Conservation (phyloP, 345 rosid species). For the Trapa bicornis region DNA sequence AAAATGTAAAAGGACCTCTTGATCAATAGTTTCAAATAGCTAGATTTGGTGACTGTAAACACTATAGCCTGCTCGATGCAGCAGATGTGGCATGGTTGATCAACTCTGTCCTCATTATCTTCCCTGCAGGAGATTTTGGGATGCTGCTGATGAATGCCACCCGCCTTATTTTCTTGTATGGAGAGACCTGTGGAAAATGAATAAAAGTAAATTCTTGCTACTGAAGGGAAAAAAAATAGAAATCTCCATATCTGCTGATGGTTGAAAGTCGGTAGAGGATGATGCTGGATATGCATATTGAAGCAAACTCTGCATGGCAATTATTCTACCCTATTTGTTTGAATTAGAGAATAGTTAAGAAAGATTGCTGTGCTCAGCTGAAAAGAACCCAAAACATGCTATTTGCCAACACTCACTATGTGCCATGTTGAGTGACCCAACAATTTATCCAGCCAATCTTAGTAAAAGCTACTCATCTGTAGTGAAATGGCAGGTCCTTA, state of each 20-base stretch:
- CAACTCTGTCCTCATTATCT: slow-evolving; percentile 70
- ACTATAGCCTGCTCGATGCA: slow-evolving; percentile 11
- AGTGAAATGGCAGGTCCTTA: slow-evolving; percentile 6
- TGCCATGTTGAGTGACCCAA: neutral
- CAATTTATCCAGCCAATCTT: neutral
- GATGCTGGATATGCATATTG: neutral
- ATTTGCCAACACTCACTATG: too few species aligned
- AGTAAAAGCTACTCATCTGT: neutral
- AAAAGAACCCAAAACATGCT: too few species aligned
- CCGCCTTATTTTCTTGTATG: slow-evolving; percentile 71
- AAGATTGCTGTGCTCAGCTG: too few species aligned
- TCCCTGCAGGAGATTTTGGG: slow-evolving; percentile 70
- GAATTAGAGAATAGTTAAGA: too few species aligned
- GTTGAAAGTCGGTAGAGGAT: neutral
- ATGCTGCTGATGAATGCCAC: slow-evolving; percentile 61
- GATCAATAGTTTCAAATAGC: neutral
- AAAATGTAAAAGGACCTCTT: neutral
- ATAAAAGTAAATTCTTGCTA: neutral
- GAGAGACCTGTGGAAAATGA: slow-evolving; percentile 49
- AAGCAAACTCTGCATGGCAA: too few species aligned
- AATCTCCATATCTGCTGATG: neutral
- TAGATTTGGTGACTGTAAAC: neutral
- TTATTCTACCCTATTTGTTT: too few species aligned
- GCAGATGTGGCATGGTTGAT: slow-evolving; percentile 25
- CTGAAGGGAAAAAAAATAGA: neutral